Evolutionary conservation across 2,329 filamentous ascomycete genomes (phyloP), one percentile per base, ranked within the genome.

Genomic region (Aspergillus vadensis): DNA sequence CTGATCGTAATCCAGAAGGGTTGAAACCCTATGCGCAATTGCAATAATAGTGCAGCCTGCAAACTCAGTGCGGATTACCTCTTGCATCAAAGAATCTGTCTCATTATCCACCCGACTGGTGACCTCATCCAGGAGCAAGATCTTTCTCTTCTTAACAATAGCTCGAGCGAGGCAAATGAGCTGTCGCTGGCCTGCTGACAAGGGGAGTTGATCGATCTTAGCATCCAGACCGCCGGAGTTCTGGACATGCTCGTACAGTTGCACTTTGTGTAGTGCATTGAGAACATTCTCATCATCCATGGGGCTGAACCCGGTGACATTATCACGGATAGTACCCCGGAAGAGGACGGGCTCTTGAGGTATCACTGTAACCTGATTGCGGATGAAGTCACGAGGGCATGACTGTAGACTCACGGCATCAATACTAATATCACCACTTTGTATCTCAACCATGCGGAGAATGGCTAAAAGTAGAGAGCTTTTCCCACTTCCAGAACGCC

Each of bases 401-500:
- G 50, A 52, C 38, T 21, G n/a, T n/a, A 52, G 12, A 10, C 50
- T 52, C 50, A 52, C 32, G 50, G 17, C 30, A 23, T 52, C 32
- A 23, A 52, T 23, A 14, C 5, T 39, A n/a, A 52, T 52, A 14
- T 38, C 30, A 21, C 50, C 50, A 23, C 50, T 52, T n/a, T 39
- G 50, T 15, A 52, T 15, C 14, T 52, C 50, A 4, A 39, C 19
- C 30, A 52, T 17, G 27, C 50, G 50, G 1, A 52, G 17, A n/a
- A 52, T 30, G 27, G 50, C 19, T 1, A 52, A 17, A 12, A 52
- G 14, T 15, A 52, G 30, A 21, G 50, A 52, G 50, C 50, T 52
- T 10, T 52, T 52, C 9, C 50, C 50, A 38, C 50, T 52, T 14
- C 50, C 50, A 10, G 50, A 38, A 19, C 50, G 50, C 17, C 50